Evolutionary conservation across 106 monocot genomes (phyloP).

Genomic region (Dendrobium chrysotoxum): DNA sequence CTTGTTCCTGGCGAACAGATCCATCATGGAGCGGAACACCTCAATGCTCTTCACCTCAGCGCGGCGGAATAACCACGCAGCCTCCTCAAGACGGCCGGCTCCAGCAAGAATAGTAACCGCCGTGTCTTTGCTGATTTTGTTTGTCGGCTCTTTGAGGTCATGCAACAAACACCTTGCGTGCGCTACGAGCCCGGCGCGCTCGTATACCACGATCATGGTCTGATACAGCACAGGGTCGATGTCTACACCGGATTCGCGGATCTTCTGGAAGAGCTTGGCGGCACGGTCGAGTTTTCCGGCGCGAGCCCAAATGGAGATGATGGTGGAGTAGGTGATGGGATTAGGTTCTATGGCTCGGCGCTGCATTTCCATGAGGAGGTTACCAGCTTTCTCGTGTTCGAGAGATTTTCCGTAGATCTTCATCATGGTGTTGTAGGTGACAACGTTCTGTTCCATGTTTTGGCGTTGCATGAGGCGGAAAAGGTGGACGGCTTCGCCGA

Average conservation of each 20-base stretch:
- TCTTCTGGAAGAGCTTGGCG: constrained; percentile 73
- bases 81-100: constrained; percentile 79
- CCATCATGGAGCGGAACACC: constrained; percentile 63
- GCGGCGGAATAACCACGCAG: constrained; percentile 59
- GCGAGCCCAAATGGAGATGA: constrained; percentile 86
- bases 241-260: constrained; percentile 44
- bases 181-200: constrained; percentile 65
- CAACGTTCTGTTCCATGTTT: constrained; percentile 62
- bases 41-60: constrained; percentile 65
- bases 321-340: constrained; percentile 77
- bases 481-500: constrained; percentile 85
- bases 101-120: constrained; percentile 58
- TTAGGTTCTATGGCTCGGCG: constrained; percentile 56
- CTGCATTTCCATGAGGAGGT: constrained; percentile 78
- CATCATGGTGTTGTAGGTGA: constrained; percentile 98
- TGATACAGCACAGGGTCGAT: constrained; percentile 81
- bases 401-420: constrained; percentile 80
- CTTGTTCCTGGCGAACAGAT: constrained; percentile 54
- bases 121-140: constrained; percentile 32
- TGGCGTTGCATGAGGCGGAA: constrained; percentile 85
- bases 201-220: constrained; percentile 83
- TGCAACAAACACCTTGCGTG: constrained; percentile 78
- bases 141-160: constrained; percentile 54
- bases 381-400: constrained; percentile 93
- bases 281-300: constrained; percentile 86